Evolutionary conservation across 2,329 filamentous ascomycete genomes (phyloP).

Genomic region (Phyllosticta citriasiana): DNA sequence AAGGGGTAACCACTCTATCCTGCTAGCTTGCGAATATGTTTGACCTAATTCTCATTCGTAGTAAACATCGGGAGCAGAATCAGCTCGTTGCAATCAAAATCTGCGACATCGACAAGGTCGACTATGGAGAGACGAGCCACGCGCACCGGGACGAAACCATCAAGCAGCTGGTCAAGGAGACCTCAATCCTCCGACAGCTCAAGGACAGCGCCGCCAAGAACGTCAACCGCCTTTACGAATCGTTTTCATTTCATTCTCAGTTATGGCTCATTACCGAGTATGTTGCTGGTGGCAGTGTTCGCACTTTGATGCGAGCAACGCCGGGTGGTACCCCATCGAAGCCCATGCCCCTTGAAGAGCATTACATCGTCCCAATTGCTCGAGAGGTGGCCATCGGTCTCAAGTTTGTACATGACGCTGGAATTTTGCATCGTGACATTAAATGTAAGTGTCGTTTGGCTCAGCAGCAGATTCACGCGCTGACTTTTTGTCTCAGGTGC

Average conservation of each 20-base stretch:
- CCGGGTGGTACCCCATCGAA: slow-evolving; percentile 17
- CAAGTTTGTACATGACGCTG: slow-evolving; percentile 54
- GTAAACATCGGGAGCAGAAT: slow-evolving; percentile 30
- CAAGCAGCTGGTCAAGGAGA: slow-evolving; percentile 43
- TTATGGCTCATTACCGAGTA: slow-evolving; percentile 88
- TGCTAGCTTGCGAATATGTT: not conserved
- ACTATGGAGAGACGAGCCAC: slow-evolving; percentile 34
- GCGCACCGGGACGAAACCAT: slow-evolving; percentile 19
- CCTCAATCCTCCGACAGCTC: slow-evolving; percentile 58
- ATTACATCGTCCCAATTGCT: slow-evolving; percentile 54
- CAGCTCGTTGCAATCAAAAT: slow-evolving; percentile 68
- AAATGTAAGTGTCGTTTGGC: slow-evolving; percentile 37
- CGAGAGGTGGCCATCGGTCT: slow-evolving; percentile 53
- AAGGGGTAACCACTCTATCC: slow-evolving; percentile 41
- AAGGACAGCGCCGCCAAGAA: slow-evolving; percentile 72
- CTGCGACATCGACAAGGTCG: slow-evolving; percentile 71
- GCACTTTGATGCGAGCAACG: slow-evolving; percentile 43
- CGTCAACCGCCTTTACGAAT: slow-evolving; percentile 73
- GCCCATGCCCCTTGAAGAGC: slow-evolving; percentile 43
- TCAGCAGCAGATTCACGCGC: not conserved
- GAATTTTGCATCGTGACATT: slow-evolving; percentile 55
- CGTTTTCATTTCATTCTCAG: slow-evolving; percentile 64
- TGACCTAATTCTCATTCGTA: slow-evolving; percentile 17
- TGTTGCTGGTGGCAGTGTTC: slow-evolving; percentile 72
- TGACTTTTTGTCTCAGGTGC: slow-evolving; percentile 38